Base-by-base conservation (phyloP, 345 rosid species). In the Eucalyptus viminalis region DNA sequence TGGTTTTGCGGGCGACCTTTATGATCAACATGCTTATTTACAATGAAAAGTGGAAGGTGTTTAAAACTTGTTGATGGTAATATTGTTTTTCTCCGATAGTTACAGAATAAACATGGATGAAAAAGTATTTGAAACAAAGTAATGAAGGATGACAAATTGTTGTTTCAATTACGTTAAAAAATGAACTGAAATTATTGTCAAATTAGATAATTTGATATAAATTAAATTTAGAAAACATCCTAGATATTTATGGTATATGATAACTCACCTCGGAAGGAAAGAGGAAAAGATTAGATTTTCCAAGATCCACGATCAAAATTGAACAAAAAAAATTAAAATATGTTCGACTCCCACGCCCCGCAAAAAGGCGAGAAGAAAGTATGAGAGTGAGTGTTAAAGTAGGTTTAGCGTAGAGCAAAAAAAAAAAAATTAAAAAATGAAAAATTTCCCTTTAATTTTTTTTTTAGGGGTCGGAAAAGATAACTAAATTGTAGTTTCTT, bases 241-340 rank as follows among this genome's bases (percentile, higher is more conserved):
- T 14, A n/a, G 37, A n/a, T n/a, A 65, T 14, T n/a, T 7, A 65
- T 2, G 37, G 37, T 7, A 65, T 14, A n/a, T 7, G 37, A 65
- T 24, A 65, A n/a, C 37, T 65, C 16, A 65, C 0, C 37, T 65
- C 2, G 2, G 21, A 3, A 14, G 0, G 0, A 15, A n/a, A 14
- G 40, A 3, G 31, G 80, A 15, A 65, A 67, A 67, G 10, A 29
- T n/a, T n/a, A 14, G 17, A 65, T 65, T 65, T 65, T 65, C 8
- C 21, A n/a, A n/a, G 37, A 65, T 65, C 1, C 76, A n/a, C 19
- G 3, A 14, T 65, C 37, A 62, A 65, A 65, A 65, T n/a, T 2
- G 4, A n/a, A 65, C 5, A 7, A 0, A 65, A 65, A 14, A n/a
- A n/a, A 14, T 6, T 3, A 8, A 4, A 65, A 4, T 3, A 65